A percentile compares a stretch with the other conserved stretches of the same genome.
Evolutionary conservation across 1,139 yeast species (phyloP).

Genomic region (Geotrichum reessii): DNA sequence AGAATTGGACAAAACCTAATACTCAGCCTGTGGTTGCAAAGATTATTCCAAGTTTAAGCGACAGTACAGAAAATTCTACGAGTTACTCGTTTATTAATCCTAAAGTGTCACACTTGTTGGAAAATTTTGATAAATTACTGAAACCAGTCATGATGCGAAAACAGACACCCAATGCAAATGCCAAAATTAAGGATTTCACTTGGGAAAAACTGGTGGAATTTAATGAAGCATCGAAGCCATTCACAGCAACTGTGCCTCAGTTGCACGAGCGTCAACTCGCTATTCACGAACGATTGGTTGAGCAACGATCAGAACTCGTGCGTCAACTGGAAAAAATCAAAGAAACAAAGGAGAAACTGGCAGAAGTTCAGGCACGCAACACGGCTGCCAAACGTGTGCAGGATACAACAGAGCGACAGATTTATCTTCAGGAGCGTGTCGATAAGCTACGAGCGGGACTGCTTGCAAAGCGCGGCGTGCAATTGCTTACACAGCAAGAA

Average conservation of each 20-base stretch:
- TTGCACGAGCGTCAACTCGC: conserved; percentile 20
- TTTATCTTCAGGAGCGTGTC: conserved; percentile 34
- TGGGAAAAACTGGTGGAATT: not conserved
- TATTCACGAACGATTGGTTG: not conserved
- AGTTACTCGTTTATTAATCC: not conserved
- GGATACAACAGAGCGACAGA: conserved; percentile 32
- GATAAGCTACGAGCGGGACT: conserved; percentile 29
- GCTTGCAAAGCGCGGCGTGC: conserved; percentile 28
- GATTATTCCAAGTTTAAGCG: not conserved
- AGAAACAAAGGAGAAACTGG: not conserved
- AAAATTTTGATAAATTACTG: not conserved
- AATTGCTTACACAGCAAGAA: conserved; percentile 41
- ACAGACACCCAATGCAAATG: not conserved
- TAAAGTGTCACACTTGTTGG: not conserved
- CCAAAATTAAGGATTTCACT: not conserved
- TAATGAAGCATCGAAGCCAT: not conserved
- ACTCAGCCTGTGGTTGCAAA: not conserved
- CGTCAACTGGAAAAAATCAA: conserved; percentile 1
- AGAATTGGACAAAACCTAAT: not conserved
- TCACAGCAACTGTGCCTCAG: not conserved
- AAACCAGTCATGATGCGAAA: not conserved
- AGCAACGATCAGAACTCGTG: conserved; percentile 4
- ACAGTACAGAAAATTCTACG: not conserved
- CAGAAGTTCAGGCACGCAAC: not conserved
- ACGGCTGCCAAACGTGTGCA: not conserved